A percentile compares a stretch with the other conserved stretches of the same genome.
Evolutionary conservation across 2,329 filamentous ascomycete genomes (phyloP).

Genomic region (Didymella glomerata): DNA sequence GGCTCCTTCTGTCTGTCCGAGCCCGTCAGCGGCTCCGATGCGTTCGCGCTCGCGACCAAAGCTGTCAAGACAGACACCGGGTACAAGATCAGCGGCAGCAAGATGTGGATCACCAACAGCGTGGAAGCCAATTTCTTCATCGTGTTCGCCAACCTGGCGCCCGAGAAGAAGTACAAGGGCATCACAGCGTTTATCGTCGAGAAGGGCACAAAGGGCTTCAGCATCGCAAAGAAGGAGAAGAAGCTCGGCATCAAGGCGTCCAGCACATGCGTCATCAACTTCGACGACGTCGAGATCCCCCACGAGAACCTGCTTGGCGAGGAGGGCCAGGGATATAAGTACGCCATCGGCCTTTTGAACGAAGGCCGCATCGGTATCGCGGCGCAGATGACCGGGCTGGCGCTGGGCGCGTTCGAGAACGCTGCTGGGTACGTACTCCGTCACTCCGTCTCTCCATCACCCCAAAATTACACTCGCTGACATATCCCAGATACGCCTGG

Average conservation of each 20-base stretch:
- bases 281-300: conserved; percentile 93
- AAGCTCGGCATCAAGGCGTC: conserved; percentile 96
- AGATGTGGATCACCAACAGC: conserved; percentile 99
- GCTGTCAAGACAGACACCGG: conserved; percentile 83
- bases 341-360: conserved; percentile 92
- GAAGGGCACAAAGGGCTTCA: conserved; percentile 87
- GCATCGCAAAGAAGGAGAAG: conserved; percentile 99
- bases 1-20: conserved; percentile 92
- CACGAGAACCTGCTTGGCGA: conserved; percentile 87
- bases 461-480: not conserved
- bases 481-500: conserved; percentile 77
- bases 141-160: conserved; percentile 95
- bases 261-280: conserved; percentile 96
- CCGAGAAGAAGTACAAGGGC: conserved; percentile 91
- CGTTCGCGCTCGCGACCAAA: conserved; percentile 92
- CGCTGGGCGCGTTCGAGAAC: conserved; percentile 93
- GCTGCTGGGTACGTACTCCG: conserved; percentile 71
- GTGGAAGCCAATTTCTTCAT: conserved; percentile 95
- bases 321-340: conserved; percentile 95
- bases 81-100: conserved; percentile 87
- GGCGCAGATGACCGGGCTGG: conserved; percentile 97
- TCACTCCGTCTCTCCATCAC: not conserved
- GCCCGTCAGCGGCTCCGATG: conserved; percentile 91
- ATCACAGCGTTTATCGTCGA: conserved; percentile 97
- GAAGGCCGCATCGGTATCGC: conserved; percentile 98